phyloP scores from a whole-genome alignment of 768 basidiomycete species.

The Amanita pseudoporphyria region DNA sequence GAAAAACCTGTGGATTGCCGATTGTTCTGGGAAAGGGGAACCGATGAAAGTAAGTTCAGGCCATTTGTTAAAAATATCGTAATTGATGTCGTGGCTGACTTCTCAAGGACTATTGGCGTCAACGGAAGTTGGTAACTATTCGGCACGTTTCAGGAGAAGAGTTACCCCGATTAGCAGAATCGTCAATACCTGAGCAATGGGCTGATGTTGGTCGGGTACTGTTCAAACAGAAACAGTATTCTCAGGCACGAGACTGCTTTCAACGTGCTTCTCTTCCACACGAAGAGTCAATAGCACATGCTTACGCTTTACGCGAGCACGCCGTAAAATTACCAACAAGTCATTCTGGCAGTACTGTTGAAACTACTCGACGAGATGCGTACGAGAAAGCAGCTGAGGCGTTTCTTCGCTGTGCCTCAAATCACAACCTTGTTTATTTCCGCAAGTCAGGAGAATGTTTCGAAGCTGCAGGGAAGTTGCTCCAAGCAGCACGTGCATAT shows the following conservation, averaged over 20 bases:
- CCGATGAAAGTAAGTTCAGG: constrained; percentile 42
- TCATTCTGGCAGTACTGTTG: constrained; percentile 4
- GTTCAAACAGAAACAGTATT: constrained; percentile 34
- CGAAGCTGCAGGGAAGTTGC: constrained; percentile 26
- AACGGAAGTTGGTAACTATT: constrained; percentile 33
- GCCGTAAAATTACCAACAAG: constrained; percentile 27
- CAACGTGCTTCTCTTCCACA: constrained; percentile 32
- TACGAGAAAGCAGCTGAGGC: constrained; percentile 38
- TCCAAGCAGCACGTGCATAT: constrained; percentile 36
- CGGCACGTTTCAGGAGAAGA: constrained; percentile 38
- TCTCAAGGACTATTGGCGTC: constrained; percentile 42
- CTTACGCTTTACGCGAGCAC: constrained; percentile 42
- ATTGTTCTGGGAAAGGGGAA: constrained; percentile 44
- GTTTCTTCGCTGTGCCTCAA: constrained; percentile 30
- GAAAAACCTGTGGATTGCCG: constrained; percentile 63
- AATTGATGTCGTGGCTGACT: background rate
- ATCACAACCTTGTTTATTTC: constrained; percentile 26
- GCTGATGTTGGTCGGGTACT: constrained; percentile 22
- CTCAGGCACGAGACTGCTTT: constrained; percentile 19
- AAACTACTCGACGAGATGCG: constrained; percentile 19
- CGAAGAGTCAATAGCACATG: constrained; percentile 36
- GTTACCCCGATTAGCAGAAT: constrained; percentile 43
- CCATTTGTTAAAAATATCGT: background rate
- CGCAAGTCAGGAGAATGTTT: constrained; percentile 38
- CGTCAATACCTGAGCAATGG: constrained; percentile 38